Percentiles rank a stretch among this genome's conserved stretches.
Conservation (phyloP, 1,284 basidiomycete species). For the Coniferiporia weirii region DNA sequence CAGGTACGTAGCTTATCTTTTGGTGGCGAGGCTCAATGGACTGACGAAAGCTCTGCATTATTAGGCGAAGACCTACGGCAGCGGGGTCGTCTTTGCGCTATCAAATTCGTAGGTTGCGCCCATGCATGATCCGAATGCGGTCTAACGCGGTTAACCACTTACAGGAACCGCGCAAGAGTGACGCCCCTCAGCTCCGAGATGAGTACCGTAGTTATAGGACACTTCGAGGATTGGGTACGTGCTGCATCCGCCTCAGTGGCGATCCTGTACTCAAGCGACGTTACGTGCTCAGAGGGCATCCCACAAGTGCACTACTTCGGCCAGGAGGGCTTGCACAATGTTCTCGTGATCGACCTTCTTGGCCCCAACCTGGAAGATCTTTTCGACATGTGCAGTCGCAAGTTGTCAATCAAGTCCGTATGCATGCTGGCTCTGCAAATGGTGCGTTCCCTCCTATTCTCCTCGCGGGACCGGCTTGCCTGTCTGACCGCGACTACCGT, state of each 20-base stretch:
- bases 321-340: slow-evolving; percentile 97
- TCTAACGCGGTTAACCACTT: slow-evolving; percentile 11
- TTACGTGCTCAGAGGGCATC: slow-evolving; percentile 66
- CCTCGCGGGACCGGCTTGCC: slow-evolving; percentile 3
- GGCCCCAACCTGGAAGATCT: slow-evolving; percentile 96
- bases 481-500: not conserved
- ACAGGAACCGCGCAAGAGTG: slow-evolving; percentile 96
- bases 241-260: not conserved
- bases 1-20: slow-evolving; percentile 42
- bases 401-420: slow-evolving; percentile 95
- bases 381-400: slow-evolving; percentile 98
- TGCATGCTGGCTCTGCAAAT: slow-evolving; percentile 99
- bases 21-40: not conserved
- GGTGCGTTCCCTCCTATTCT: slow-evolving; percentile 46
- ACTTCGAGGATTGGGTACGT: slow-evolving; percentile 85
- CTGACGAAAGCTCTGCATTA: not conserved
- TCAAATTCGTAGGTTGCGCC: slow-evolving; percentile 67
- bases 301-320: slow-evolving; percentile 99
- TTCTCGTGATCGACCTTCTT: slow-evolving; percentile 93
- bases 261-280: not conserved
- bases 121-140: slow-evolving; percentile 4
- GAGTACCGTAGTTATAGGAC: slow-evolving; percentile 98
- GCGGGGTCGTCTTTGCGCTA: slow-evolving; percentile 79
- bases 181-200: slow-evolving; percentile 95
- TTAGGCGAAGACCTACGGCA: slow-evolving; percentile 85